phyloP scores from a whole-genome alignment of 768 basidiomycete species.

The Rhodocollybia butyracea region DNA sequence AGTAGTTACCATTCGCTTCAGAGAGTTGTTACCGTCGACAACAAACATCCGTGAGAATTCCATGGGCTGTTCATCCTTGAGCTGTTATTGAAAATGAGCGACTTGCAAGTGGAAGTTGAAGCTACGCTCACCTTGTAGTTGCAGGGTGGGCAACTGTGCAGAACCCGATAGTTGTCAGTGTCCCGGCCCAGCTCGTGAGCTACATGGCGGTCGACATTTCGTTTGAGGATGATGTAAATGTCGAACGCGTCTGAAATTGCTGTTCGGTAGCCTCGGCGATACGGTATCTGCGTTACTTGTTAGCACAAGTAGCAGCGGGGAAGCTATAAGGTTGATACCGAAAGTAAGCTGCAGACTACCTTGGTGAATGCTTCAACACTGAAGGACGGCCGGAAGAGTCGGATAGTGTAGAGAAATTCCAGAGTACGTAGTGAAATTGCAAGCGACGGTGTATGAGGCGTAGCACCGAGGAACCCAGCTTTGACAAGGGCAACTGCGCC shows the following conservation, averaged over 20 bases:
- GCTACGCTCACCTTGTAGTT: constrained; percentile 16
- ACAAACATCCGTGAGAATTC: constrained; percentile 19
- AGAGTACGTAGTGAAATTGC: constrained; percentile 21
- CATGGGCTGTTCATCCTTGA: constrained; percentile 12
- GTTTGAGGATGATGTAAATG: constrained; percentile 19
- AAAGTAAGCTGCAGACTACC: neutral
- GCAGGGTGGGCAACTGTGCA: constrained; percentile 9
- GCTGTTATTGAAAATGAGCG: neutral
- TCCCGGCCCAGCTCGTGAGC: constrained; percentile 3
- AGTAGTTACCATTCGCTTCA: constrained; percentile 4
- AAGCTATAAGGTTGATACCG: no score
- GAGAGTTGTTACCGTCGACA: constrained; percentile 35
- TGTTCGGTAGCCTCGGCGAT: constrained; percentile 12
- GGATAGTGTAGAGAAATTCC: constrained; percentile 17
- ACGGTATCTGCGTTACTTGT: constrained; percentile 18
- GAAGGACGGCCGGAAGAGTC: constrained; percentile 9
- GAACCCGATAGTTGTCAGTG: constrained; percentile 21
- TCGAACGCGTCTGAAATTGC: constrained; percentile 25
- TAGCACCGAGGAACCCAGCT: constrained; percentile 9
- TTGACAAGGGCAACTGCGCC: constrained; percentile 4
- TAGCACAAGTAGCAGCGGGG: constrained; percentile 10
- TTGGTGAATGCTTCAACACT: constrained; percentile 11
- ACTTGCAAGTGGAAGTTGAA: constrained; percentile 11
- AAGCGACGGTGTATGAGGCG: constrained; percentile 13
- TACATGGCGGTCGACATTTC: constrained; percentile 10